phyloP scores from a whole-genome alignment of 1,139 yeast genomes.

The Saccharomycopsis hybrid region DNA sequence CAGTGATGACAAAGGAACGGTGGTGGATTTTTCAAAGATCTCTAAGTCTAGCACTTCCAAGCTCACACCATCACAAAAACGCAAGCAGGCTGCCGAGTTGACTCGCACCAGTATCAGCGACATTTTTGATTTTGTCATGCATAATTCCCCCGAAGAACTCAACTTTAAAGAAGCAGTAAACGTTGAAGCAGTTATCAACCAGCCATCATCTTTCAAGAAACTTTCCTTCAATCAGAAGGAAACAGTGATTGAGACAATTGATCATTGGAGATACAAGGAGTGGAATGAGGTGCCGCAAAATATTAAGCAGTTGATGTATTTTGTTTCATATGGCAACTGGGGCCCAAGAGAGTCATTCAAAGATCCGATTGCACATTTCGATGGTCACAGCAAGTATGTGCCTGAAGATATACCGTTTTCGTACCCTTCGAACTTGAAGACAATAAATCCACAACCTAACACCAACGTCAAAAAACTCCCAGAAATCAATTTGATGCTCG shows the following conservation, averaged over 20 bases:
- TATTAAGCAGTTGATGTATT: conserved; percentile 48
- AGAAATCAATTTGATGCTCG: conserved; percentile 43
- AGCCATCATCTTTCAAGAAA: conserved; percentile 39
- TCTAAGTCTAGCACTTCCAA: too few species aligned
- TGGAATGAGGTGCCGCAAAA: conserved; percentile 43
- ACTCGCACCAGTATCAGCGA: conserved; percentile 25
- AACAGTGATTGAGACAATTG: conserved; percentile 48
- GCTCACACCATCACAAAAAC: conserved; percentile 15
- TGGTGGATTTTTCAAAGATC: too few species aligned
- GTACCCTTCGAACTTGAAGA: too few species aligned
- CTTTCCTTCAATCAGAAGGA: conserved; percentile 53
- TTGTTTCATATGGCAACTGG: conserved; percentile 57
- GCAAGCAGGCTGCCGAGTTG: conserved; percentile 22
- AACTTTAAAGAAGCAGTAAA: conserved; percentile 38
- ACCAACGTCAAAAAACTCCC: conserved; percentile 28
- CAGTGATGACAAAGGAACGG: too few species aligned
- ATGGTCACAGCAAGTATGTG: conserved; percentile 19
- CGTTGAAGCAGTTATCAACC: conserved; percentile 41
- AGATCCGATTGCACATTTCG: conserved; percentile 35
- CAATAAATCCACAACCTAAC: too few species aligned
- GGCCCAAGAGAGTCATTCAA: conserved; percentile 54
- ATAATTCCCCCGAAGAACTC: conserved; percentile 28
- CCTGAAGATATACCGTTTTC: conserved; percentile 48
- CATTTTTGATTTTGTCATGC: conserved; percentile 27
- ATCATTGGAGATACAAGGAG: conserved; percentile 42